These are phyloP conservation scores for Calocybe cyanea DNA, from an alignment of 768 basidiomycete genomes.

Conservation along the genomic window DNA sequence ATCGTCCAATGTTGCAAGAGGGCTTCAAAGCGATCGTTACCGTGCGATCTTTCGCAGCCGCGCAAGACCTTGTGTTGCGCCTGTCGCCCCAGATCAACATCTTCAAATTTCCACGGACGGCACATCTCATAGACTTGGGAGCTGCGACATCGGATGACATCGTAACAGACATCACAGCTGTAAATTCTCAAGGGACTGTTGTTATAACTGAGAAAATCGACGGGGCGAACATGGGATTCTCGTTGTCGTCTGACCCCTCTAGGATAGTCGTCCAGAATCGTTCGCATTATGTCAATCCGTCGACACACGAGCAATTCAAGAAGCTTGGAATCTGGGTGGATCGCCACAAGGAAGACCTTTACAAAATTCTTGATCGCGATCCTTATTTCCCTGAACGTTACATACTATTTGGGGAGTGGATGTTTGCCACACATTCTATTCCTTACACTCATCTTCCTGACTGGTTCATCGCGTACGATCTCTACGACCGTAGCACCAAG, in stretches of 20 bases:
- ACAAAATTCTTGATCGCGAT: constrained; percentile 41
- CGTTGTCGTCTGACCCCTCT: constrained; percentile 42
- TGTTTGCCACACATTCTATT: constrained; percentile 59
- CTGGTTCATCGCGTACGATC: constrained; percentile 55
- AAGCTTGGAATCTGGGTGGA: constrained; percentile 55
- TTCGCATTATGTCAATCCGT: constrained; percentile 53
- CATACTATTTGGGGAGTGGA: constrained; percentile 63
- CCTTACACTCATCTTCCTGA: constrained; percentile 51
- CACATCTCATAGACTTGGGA: constrained; percentile 56
- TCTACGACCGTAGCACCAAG: constrained; percentile 48
- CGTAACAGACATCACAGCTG: constrained; percentile 23
- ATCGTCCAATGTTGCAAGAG: constrained; percentile 42
- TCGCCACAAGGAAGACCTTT: constrained; percentile 39
- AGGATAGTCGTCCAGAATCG: constrained; percentile 57
- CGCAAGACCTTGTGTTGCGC: constrained; percentile 39
- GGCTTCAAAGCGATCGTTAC: constrained; percentile 49
- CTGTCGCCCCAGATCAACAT: constrained; percentile 41
- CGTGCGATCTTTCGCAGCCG: constrained; percentile 48
- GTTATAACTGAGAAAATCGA: constrained; percentile 64
- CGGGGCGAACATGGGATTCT: constrained; percentile 67
- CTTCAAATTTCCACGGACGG: constrained; percentile 59
- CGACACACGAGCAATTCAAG: constrained; percentile 60
- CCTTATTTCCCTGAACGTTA: constrained; percentile 53
- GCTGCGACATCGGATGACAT: constrained; percentile 54
- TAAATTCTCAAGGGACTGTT: constrained; percentile 26